These are phyloP conservation scores for Astragalus glycyphyllos DNA, from an alignment of 306 rosid species.

Conservation along the genomic window DNA sequence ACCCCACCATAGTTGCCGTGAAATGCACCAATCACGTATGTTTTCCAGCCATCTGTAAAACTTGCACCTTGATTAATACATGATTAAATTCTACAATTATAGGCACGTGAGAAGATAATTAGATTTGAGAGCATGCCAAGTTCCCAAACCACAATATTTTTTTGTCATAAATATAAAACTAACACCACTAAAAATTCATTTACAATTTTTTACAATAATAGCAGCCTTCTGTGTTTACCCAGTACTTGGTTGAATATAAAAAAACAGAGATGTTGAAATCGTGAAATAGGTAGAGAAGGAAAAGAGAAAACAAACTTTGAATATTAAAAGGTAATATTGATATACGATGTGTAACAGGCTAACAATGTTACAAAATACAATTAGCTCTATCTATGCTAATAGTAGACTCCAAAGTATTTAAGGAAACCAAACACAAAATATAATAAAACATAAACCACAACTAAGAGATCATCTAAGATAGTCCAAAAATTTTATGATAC, in stretches of 20 bases:
- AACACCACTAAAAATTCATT: no score
- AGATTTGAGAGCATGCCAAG: conserved; percentile 21
- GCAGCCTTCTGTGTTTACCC: not conserved
- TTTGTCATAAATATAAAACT: not conserved
- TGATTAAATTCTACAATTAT: not conserved
- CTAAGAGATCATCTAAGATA: conserved; percentile 13
- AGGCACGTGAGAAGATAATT: not conserved
- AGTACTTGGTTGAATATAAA: not conserved
- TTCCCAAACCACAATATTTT: conserved; percentile 9
- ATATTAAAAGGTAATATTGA: conserved; percentile 1
- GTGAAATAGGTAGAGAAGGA: conserved; percentile 12
- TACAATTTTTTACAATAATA: conserved; percentile 9
- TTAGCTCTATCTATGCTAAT: no score
- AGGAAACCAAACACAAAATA: not conserved
- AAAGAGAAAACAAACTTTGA: not conserved
- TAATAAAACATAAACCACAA: conserved; percentile 15
- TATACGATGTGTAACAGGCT: not conserved
- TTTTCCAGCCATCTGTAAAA: no score
- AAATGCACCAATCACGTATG: conserved; percentile 97
- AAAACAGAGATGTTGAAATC: not conserved
- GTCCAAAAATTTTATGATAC: not conserved
- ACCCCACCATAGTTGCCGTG: conserved; percentile 99
- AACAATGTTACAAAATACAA: no score
- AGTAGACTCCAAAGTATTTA: not conserved
- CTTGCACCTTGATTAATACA: no score